Base-by-base conservation (phyloP, 129 eudicot species). In the Silybum marianum region DNA sequence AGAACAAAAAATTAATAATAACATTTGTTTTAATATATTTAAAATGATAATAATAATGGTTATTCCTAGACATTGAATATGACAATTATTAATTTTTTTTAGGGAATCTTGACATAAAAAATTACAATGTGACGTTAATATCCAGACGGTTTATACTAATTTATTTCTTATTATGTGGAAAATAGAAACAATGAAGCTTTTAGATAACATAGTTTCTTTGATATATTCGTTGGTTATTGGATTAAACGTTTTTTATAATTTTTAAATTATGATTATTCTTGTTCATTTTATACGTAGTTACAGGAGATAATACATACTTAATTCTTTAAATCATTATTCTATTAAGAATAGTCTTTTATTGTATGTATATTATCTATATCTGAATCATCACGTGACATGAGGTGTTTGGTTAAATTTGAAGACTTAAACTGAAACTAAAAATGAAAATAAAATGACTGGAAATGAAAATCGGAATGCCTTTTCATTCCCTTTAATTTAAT, bases 31-130 rank as follows among this genome's bases (percentile, higher is more conserved):
- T 32, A 6, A 22, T 3, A 36, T 34, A 62, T 19, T 21, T 11
- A 26, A 24, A 3, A 19, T 2, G 30, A 8, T 12, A 66, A 39
- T 23, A 65, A 38, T 13, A 28, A 25, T 83, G 36, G 36, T 77
- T 54, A 36, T 71, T 77, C 82, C 77, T 69, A 10, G 40, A 22
- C 85, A 51, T 76, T 82, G 73, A 75, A 82, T 32, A 9, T 36
- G 81, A 24, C 81, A 76, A 25, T 28, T 3, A 22, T 36, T 74
- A 9, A 7, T 9, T 36, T 63, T 18, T 30, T 14, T 73, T 28
- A 34, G 22, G 18, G 63, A 80, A 75, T 74, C 72, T 69, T 75
- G 32, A 36, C 9, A 13, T 10, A 13, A 1, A 58, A 58, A 6
- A 28, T 18, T 11, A 63, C n/a, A 65, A 32, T 80, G 1, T 4